Conservation (phyloP, 1,284 basidiomycete species). For the Ceratobasidium sp. region DNA sequence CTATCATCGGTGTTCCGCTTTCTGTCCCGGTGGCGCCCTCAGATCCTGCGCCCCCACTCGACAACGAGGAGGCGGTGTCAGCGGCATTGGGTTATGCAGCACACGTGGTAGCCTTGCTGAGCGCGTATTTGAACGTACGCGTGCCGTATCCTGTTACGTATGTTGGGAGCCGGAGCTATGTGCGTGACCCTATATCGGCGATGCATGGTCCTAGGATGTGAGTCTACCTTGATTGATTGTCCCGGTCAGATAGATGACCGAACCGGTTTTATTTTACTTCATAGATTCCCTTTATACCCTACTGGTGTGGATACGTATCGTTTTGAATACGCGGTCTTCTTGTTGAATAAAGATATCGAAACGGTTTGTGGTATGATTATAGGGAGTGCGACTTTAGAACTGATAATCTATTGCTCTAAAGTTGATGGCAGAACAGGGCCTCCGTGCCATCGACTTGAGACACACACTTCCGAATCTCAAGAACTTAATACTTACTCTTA, state of each 20-base stretch:
- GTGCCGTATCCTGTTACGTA: slow-evolving; percentile 90
- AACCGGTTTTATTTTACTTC: slow-evolving; percentile 43
- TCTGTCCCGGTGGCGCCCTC: slow-evolving; percentile 80
- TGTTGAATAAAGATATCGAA: slow-evolving; percentile 98
- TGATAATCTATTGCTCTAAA: slow-evolving; percentile 53
- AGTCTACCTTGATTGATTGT: slow-evolving; percentile 52
- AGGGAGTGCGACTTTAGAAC: slow-evolving; percentile 40
- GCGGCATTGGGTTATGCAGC: slow-evolving; percentile 90
- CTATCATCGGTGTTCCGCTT: slow-evolving; percentile 82
- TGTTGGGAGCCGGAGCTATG: slow-evolving; percentile 86
- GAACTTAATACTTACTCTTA: slow-evolving; percentile 88
- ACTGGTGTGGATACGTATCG: slow-evolving; percentile 95
- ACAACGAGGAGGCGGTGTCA: slow-evolving; percentile 86
- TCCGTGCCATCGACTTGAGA: slow-evolving; percentile 90
- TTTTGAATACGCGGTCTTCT: slow-evolving; percentile 97
- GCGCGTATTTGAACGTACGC: slow-evolving; percentile 79
- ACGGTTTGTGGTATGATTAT: slow-evolving; percentile 65
- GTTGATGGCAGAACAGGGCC: slow-evolving; percentile 89
- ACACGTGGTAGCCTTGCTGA: slow-evolving; percentile 81
- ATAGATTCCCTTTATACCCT: slow-evolving; percentile 92
- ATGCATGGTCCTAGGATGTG: slow-evolving; percentile 94
- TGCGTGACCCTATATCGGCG: slow-evolving; percentile 89
- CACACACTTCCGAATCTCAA: slow-evolving; percentile 98
- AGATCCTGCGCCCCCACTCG: slow-evolving; percentile 88
- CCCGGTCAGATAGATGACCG: slow-evolving; percentile 37